phyloP scores from a whole-genome alignment of 106 monocot species.

The Dendrobium catenatum region DNA sequence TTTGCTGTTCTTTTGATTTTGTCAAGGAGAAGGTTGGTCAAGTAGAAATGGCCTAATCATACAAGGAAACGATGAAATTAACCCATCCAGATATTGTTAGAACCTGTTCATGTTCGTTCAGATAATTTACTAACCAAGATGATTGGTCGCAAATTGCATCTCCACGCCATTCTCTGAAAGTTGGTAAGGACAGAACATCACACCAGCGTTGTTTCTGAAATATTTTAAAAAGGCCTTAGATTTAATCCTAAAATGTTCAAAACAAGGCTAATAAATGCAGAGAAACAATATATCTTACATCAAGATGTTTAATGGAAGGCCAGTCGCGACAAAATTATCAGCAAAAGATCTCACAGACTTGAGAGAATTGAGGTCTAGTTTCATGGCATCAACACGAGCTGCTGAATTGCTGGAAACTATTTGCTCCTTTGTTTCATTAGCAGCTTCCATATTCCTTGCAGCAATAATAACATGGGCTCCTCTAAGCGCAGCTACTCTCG shows the following conservation, averaged over 20 bases:
- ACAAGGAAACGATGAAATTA: neutral
- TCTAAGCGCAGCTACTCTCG: constrained; percentile 64
- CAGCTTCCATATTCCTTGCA: constrained; percentile 68
- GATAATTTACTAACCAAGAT: constrained; percentile 47
- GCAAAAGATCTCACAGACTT: constrained; percentile 62
- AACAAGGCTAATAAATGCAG: neutral
- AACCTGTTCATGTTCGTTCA: too few relatives aligned
- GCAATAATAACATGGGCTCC: constrained; percentile 77
- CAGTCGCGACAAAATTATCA: constrained; percentile 33
- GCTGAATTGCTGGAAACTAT: constrained; percentile 37
- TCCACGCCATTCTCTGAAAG: constrained; percentile 77
- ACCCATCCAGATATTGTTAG: too few relatives aligned
- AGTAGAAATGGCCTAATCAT: constrained; percentile 64
- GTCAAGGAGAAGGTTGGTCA: constrained; percentile 85
- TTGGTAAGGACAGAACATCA: constrained; percentile 49
- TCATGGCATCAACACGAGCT: constrained; percentile 46
- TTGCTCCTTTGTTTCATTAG: constrained; percentile 27
- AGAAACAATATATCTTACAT: constrained; percentile 33
- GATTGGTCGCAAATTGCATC: constrained; percentile 87
- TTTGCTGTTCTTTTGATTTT: constrained; percentile 70
- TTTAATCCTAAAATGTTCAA: neutral
- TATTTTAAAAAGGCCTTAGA: neutral
- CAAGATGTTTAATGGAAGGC: constrained; percentile 75
- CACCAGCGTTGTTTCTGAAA: constrained; percentile 89
- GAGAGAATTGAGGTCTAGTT: constrained; percentile 82